These are phyloP conservation scores for Jatropha curcas DNA, from an alignment of 345 rosid genomes.

Conservation along the genomic window DNA sequence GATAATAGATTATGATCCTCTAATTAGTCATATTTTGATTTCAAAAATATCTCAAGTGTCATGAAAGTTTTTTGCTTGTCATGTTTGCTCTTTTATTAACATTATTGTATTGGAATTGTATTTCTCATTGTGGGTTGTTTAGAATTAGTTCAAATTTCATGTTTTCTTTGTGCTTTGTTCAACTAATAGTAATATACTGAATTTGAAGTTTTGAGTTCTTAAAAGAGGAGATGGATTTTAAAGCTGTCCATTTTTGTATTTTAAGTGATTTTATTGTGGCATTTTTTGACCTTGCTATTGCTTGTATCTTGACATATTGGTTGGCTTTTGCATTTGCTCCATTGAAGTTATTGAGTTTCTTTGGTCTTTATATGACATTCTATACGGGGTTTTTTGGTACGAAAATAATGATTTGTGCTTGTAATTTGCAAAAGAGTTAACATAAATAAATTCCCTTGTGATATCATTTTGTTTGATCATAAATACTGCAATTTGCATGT, in stretches of 20 bases:
- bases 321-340: conserved; percentile 21
- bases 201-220: conserved; percentile 15
- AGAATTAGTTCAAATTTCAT: neutral
- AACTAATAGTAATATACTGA: neutral
- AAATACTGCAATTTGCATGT: no score
- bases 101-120: neutral
- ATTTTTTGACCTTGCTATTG: conserved; percentile 26
- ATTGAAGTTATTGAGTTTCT: conserved; percentile 13
- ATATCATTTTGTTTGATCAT: no score
- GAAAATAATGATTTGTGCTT: conserved; percentile 23
- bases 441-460: no score
- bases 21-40: no score
- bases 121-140: conserved; percentile 20
- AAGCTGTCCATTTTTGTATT: conserved; percentile 22
- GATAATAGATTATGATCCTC: no score
- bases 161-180: neutral
- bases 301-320: conserved; percentile 23
- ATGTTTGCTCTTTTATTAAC: no score
- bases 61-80: no score
- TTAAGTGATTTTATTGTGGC: conserved; percentile 23
- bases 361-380: conserved; percentile 20
- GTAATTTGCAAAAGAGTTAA: no score
- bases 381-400: conserved; percentile 28
- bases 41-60: no score
- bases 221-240: conserved; percentile 2